Evolutionary conservation across 2,329 filamentous ascomycete species (phyloP).

Genomic region (Alternaria postmessia): DNA sequence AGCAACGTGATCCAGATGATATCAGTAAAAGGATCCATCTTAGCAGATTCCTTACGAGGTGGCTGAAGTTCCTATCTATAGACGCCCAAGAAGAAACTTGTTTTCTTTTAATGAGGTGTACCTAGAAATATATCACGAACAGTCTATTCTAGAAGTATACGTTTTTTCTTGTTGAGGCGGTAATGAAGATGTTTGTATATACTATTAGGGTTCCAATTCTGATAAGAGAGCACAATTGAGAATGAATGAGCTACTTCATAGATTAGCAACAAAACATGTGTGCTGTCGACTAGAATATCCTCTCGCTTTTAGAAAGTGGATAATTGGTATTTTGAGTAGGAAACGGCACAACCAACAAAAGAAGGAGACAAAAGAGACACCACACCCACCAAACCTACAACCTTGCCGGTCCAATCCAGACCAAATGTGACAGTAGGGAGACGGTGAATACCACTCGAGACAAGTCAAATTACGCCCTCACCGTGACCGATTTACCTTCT

Average conservation of each 20-base stretch:
- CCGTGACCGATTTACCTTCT: background rate
- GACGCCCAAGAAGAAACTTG: background rate
- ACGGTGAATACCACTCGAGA: background rate
- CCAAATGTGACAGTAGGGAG: background rate
- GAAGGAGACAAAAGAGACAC: background rate
- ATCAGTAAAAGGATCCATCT: background rate
- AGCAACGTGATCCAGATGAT: background rate
- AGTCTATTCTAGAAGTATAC: background rate
- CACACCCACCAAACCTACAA: background rate
- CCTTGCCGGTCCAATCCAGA: background rate
- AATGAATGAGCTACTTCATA: background rate
- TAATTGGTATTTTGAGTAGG: background rate
- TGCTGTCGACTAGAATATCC: background rate
- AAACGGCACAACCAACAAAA: background rate
- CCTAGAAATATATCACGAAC: background rate
- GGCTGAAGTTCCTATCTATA: background rate
- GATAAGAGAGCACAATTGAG: background rate
- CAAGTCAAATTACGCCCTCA: background rate
- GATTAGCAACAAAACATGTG: background rate
- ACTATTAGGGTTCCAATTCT: background rate
- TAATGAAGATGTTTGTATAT: background rate
- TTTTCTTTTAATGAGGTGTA: background rate
- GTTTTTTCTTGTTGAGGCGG: background rate
- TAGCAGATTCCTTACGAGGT: background rate
- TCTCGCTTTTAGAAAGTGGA: background rate